Base-by-base conservation (phyloP, 768 basidiomycete genomes). In the Podaxis sp. region DNA sequence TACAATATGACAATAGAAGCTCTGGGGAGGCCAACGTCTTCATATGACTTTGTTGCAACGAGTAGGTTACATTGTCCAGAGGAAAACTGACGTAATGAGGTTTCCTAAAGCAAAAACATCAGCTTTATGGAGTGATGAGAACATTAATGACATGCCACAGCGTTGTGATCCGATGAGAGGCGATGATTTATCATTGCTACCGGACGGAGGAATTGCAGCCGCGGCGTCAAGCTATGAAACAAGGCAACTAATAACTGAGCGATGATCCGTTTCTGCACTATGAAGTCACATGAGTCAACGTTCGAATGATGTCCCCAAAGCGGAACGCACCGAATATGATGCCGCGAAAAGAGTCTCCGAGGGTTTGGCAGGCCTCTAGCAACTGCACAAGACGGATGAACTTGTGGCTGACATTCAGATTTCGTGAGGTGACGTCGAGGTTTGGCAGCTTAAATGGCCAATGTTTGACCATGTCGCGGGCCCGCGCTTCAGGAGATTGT, bases 321-420 rank as follows among this genome's bases (percentile, higher is more conserved):
- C 22, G 9, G 13, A 50, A 68, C 80, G 60, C 66, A 91, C 91
- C 90, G 65, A 85, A 79, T 41, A 89, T 69, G 24, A 93, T 77
- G 15, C 85, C 88, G 50, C 89, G 83, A 68, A 93, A 92, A 3
- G 70, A 66, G 55, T 85, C 80, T 4, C 83, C 84, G 52, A 82
- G 78, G 13, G 77, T 73, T 61, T 79, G 76, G 68, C 82, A 88
- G 1, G 82, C 78, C 60, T 80, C 80, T 46, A 93, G 75, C 49
- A 85, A 73, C 52, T 90, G 81, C 2, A 88, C 75, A 25, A 93
- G 70, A 65, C 77, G 82, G 46, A 80, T 66, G 63, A 92, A 85
- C 63, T 93, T 92, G 1, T 83, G 84, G 0, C 86, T 84, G 17
- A 90, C 82, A 67, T 93, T 93, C 68, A 84, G 86, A 4, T 84